Evolutionary conservation across 805 yeast species (phyloP).

Genomic region (Candida loeiensis): DNA sequence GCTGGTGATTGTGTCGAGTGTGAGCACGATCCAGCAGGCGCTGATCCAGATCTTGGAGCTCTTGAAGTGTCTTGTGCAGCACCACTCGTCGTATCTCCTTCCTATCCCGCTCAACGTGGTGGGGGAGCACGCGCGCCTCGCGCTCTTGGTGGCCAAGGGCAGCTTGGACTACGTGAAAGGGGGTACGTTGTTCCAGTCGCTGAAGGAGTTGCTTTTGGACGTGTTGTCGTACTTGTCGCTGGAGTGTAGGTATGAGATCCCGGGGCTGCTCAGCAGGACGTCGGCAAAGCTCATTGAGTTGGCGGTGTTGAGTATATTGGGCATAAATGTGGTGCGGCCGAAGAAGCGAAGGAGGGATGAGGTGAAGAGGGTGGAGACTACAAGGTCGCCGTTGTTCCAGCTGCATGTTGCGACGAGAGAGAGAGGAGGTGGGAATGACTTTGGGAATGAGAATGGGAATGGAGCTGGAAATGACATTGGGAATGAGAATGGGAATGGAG

Average conservation of each 20-base stretch:
- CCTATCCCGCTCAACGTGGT: constrained; percentile 65
- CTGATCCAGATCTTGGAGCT: constrained; percentile 57
- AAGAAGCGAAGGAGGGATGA: not conserved
- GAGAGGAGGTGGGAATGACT: too few species aligned
- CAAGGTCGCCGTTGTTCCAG: constrained; percentile 3
- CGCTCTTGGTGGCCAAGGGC: constrained; percentile 67
- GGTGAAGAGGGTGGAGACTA: not conserved
- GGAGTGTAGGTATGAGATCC: constrained; percentile 51
- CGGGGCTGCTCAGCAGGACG: constrained; percentile 59
- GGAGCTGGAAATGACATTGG: too few species aligned
- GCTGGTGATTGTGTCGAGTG: constrained; percentile 44
- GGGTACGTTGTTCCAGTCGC: constrained; percentile 73
- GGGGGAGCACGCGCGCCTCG: constrained; percentile 59
- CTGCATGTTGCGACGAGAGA: too few species aligned
- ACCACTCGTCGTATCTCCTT: constrained; percentile 41
- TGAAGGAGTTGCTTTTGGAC: constrained; percentile 52
- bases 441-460: too few species aligned
- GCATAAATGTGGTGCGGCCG: constrained; percentile 34
- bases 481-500: too few species aligned
- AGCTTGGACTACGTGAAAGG: constrained; percentile 79
- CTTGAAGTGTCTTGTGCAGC: constrained; percentile 38
- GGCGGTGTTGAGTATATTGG: constrained; percentile 58
- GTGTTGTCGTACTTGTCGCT: constrained; percentile 48
- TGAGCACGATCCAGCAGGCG: constrained; percentile 66
- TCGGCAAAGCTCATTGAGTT: constrained; percentile 55